Evolutionary conservation across 176 grass and related monocot species (phyloP), one percentile per base, ranked within the genome.

Genomic region (Calamus simplicifolius): DNA sequence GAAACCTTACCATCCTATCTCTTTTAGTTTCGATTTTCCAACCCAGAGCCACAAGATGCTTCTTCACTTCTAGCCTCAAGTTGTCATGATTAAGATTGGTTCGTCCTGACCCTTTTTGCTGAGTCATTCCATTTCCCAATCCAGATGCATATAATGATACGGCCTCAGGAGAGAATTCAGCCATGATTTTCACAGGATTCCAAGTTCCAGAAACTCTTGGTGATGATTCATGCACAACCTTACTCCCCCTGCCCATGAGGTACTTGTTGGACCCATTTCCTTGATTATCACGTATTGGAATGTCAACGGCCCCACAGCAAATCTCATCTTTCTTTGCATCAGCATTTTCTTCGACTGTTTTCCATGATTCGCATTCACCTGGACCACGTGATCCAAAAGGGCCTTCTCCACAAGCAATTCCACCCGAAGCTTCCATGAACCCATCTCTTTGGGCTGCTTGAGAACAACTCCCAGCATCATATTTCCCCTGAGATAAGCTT

Each of bases 21-120:
- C 6, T n/a, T 78, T 1, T 88, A 61, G 69, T 49, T 18, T 79
- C 64, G 67, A 88, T 83, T 30, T 19, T 78, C 89, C 89, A 94
- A 59, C 89, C 84, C 63, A 88, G 63, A 69, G 77, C 64, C 71
- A 82, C 62, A 4, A 94, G 67, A 81, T 94, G 89, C 48, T 60
- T 88, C 76, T 81, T 88, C 59, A 94, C 16, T 26, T 82, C 78
- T 55, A 49, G 27, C 58, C 31, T 53, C 4, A 68, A 19, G 61
- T 43, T 27, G 1, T 25, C 57, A 19, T 19, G 21, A 58, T 74
- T 61, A 12, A 10, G 12, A 25, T 62, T 4, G 43, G 54, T 3
- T 56, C 27, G 55, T 26, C 26, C n/a, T 1, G 4, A 62, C 25
- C 4, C 25, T 72, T 74, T 65, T 74, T 56, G 74, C 28, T 61